Evolutionary conservation across 2,329 filamentous ascomycete genomes (phyloP), one percentile per base, ranked within the genome.

Genomic region (Fusarium illudens): DNA sequence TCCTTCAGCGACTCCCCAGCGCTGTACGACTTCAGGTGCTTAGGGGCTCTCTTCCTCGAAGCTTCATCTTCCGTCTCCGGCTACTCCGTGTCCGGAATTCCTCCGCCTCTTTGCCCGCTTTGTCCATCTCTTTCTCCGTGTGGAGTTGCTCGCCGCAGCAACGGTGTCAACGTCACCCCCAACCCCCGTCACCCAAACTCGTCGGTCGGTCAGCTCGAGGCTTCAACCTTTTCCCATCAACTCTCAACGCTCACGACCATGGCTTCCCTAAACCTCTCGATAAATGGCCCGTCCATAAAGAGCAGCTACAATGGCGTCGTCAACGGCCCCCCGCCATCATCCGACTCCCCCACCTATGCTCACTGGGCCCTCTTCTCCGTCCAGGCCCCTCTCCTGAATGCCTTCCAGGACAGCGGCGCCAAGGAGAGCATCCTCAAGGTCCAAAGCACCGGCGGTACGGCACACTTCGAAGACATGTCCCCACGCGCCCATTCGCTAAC

Each of bases 351-450:
- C 36, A 97, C 94, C 49, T 92, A 92, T 76, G 94, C 88, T 67
- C 92, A 95, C 83, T 99, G 96, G 96, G 95, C 93, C 19, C 84
- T 99, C 65, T 97, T 96, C 82, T 92, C 92, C 8, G 96, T 99
- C 37, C 92, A 96, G 78, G 92, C 95, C 63, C 96, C 96, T 57
- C 87, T 99, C 37, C 87, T 93, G 77, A 98, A 92, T 82, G 94
- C 94, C 62, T 99, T 99, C 79, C 93, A 97, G 80, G 92, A 96
- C 77, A 86, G 88, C 60, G 90, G 88, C 36, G 85, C 89, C 70
- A 98, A 97, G 82, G 95, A 98, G 82, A 98, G 95, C 79, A 88
- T 97, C 2, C 83, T 99, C 71, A 98, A 97, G 81, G 95, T 99
- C 53, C 94, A 98, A 78, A 90, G 86, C 76, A 96, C 93, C 50